A percentile compares a stretch with the other conserved stretches of the same genome.
Evolutionary conservation across 345 rosid species (phyloP).

Genomic region (Eucalyptus tenuipes): DNA sequence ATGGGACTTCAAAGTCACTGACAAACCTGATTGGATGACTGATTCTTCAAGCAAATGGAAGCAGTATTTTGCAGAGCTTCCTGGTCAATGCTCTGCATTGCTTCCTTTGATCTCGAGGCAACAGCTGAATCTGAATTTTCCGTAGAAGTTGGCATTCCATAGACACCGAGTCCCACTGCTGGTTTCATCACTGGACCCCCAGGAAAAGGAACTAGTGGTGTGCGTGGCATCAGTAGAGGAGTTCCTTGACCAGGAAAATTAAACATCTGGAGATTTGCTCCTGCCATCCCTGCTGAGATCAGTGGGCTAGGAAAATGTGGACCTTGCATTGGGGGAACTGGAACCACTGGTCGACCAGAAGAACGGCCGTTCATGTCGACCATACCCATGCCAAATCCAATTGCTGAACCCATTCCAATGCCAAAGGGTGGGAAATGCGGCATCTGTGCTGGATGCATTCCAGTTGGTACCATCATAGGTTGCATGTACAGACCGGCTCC

Average conservation of each 20-base stretch:
- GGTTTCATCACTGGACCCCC: conserved; percentile 31
- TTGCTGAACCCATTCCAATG: conserved; percentile 56
- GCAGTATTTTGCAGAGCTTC: conserved; percentile 20
- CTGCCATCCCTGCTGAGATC: conserved; percentile 23
- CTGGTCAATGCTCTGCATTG: conserved; percentile 10
- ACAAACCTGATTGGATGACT: conserved; percentile 3
- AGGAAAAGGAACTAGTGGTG: conserved; percentile 16
- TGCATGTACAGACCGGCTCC: conserved; percentile 69
- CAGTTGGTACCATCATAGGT: conserved; percentile 58
- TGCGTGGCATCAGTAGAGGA: conserved; percentile 25
- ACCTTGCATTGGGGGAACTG: conserved; percentile 36
- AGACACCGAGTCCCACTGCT: conserved; percentile 3
- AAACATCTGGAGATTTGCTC: conserved; percentile 28
- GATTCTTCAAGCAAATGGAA: conserved; percentile 13
- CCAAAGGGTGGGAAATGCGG: conserved; percentile 36
- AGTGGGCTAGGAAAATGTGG: conserved; percentile 32
- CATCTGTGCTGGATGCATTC: conserved; percentile 60
- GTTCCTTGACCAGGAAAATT: conserved; percentile 34
- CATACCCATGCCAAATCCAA: conserved; percentile 55
- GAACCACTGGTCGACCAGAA: conserved; percentile 30
- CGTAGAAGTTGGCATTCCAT: conserved; percentile 10
- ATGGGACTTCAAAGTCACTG: neutral
- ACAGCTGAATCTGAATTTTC: conserved; percentile 25
- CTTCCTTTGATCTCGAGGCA: conserved; percentile 29
- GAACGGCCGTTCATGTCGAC: conserved; percentile 30